Evolutionary conservation across 495 filamentous ascomycete genomes (phyloP), one percentile per base, ranked within the genome.

Genomic region (Podospora tetraspora): DNA sequence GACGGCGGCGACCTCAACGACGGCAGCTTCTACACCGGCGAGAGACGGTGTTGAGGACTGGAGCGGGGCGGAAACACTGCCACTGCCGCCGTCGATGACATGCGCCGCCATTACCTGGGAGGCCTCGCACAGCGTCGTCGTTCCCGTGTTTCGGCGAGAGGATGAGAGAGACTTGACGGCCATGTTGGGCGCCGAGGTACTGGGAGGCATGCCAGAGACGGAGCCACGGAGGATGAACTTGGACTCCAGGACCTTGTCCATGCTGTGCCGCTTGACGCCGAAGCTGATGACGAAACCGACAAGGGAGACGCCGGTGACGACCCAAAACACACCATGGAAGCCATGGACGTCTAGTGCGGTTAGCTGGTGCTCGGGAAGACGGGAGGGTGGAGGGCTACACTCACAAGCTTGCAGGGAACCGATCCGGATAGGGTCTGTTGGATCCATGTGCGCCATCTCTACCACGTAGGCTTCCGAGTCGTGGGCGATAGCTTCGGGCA

Each of bases 391-490:
- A 2, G 13, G 21, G 19, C 1, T 16, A n/a, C 9, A 57, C 71
- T 71, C 64, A 75, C 71, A 76, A 23, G 71, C 75, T 27, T 75
- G 12, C 11, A 75, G 59, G 6, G 73, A 66, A 13, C 69, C 71
- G 34, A 76, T 57, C 6, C 75, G 73, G 13, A 65, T 24, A 1
- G 73, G 73, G 34, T 76, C 73, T 0, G 34, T n/a, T 3, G 73
- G 69, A 13, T 68, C 64, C 71, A 76, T 73, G 3, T n/a, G 27
- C 12, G 29, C 27, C 73, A 76, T 71, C 9, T 79, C 71, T 43
- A 73, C 62, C 13, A 85, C 83, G n/a, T 84, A 80, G 8, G 76
- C 81, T 57, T 83, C 81, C 3, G 84, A 79, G 29, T 86, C 74
- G 56, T 77, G 73, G 5, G 82, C 77, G 61, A 82, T 81, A 6